Conservation (phyloP, 164 flowering plant species). For the Tetrastigma voinierianum region DNA sequence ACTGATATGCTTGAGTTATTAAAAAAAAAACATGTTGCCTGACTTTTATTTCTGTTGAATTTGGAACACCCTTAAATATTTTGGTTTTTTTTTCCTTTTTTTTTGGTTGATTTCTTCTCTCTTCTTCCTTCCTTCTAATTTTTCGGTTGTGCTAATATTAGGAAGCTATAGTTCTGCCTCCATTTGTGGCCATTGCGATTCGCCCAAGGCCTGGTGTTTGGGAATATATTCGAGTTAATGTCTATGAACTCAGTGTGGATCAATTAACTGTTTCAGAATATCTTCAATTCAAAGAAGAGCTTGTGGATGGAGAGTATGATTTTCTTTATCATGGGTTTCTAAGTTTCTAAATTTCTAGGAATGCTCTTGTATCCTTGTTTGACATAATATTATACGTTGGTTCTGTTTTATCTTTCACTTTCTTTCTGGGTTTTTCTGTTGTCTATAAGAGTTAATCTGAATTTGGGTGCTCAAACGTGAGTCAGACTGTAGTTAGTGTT, state of each 20-base stretch:
- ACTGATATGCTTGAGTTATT: too few relatives aligned
- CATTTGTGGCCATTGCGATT: constrained; percentile 88
- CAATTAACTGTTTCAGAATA: constrained; percentile 81
- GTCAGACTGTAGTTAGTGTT: constrained; percentile 45
- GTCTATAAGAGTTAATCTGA: too few relatives aligned
- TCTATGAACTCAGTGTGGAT: constrained; percentile 79
- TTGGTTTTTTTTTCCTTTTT: too few relatives aligned
- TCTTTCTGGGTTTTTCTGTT: too few relatives aligned
- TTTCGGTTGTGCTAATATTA: constrained; percentile 24
- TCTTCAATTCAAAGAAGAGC: constrained; percentile 79
- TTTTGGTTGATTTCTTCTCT: not conserved
- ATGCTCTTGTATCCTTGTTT: not conserved
- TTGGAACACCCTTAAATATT: too few relatives aligned
- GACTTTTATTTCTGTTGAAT: too few relatives aligned
- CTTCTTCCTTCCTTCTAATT: not conserved
- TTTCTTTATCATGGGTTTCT: not conserved
- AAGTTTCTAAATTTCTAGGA: not conserved
- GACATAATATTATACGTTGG: not conserved
- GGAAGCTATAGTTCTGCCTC: constrained; percentile 95
- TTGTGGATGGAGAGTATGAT: constrained; percentile 63
- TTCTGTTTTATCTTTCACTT: not conserved
- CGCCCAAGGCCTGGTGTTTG: constrained; percentile 99
- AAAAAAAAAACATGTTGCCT: too few relatives aligned
- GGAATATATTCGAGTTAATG: constrained; percentile 91
- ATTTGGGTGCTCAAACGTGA: not conserved